These are phyloP conservation scores for Diaporthe sp. DNA, from an alignment of 2,329 filamentous ascomycete species.

Conservation along the genomic window DNA sequence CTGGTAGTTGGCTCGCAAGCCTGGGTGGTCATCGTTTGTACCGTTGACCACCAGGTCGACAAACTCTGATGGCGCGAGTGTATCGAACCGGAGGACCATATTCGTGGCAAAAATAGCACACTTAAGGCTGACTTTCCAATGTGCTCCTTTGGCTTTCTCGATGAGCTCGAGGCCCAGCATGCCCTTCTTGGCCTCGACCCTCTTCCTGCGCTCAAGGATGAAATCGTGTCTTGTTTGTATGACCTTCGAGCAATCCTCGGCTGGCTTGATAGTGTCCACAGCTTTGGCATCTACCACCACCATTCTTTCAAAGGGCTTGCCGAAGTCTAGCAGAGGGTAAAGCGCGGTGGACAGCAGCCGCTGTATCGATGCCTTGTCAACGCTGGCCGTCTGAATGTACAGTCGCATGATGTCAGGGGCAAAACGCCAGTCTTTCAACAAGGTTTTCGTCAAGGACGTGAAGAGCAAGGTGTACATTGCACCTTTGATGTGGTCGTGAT, in stretches of 20 bases:
- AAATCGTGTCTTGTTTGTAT: conserved; percentile 77
- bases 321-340: conserved; percentile 91
- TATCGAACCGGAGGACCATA: conserved; percentile 90
- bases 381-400: conserved; percentile 89
- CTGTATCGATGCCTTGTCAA: conserved; percentile 95
- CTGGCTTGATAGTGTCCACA: conserved; percentile 77
- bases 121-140: conserved; percentile 95
- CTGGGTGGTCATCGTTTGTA: conserved; percentile 90
- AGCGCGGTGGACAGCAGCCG: conserved; percentile 84
- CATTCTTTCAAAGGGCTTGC: conserved; percentile 86
- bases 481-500: conserved; percentile 94
- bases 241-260: conserved; percentile 68
- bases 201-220: conserved; percentile 78
- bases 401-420: conserved; percentile 89
- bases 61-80: conserved; percentile 82
- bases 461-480: conserved; percentile 91
- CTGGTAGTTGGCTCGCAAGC: conserved; percentile 82
- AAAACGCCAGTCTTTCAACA: conserved; percentile 93
- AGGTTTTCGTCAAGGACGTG: conserved; percentile 87
- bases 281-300: conserved; percentile 80
- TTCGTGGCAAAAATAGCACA: conserved; percentile 93
- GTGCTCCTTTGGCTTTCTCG: conserved; percentile 78
- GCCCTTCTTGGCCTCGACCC: conserved; percentile 86
- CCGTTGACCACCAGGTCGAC: conserved; percentile 85
- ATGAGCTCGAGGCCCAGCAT: conserved; percentile 85